Evolutionary conservation across 2,329 filamentous ascomycete species (phyloP), one percentile per base, ranked within the genome.

Genomic region (Phyllosticta capitalensis): DNA sequence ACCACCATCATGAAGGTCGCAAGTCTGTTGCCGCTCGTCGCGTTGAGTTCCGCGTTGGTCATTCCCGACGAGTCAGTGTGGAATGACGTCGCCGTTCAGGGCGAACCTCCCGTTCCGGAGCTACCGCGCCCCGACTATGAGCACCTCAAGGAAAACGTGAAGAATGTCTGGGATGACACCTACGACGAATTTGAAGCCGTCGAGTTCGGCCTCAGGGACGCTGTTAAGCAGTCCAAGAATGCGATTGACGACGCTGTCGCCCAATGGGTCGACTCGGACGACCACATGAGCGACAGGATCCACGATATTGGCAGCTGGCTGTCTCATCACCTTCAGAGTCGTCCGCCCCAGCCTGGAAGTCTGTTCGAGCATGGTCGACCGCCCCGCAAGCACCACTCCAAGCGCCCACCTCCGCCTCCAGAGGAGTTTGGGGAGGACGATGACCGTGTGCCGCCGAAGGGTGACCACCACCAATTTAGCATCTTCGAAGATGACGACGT

Each of bases 31-130:
- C 76, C 79, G 60, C 70, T 82, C 55, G 76, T 77, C 65, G 78
- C 79, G 28, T 63, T 80, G 55, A 71, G 75, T 63, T 72, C 78
- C 56, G 80, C 80, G 24, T 76, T 83, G 57, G 78, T 83, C 61
- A 71, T 84, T 54, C 79, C 80, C 17, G 74, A 81, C 54, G 74
- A 80, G 63, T 67, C 78, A 58, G 71, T 51, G 7, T 54, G 55
- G 28, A 30, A 48, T 26, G 58, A 60, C 48, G 62, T 79, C 52
- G 64, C 71, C 50, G 66, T 76, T 55, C 71, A 77, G 62, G 66
- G 70, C 61, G 65, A 75, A 54, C 64, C 69, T 50, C 64, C 19
- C 26, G n/a, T 54, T 49, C 56, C 59, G 38, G 55, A 54, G 14
- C 59, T 48, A 30, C 55, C 28, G 63, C 60, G 24, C 65, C 72